Conservation (phyloP, 305 asterid species). For the Rubia balearica region DNA sequence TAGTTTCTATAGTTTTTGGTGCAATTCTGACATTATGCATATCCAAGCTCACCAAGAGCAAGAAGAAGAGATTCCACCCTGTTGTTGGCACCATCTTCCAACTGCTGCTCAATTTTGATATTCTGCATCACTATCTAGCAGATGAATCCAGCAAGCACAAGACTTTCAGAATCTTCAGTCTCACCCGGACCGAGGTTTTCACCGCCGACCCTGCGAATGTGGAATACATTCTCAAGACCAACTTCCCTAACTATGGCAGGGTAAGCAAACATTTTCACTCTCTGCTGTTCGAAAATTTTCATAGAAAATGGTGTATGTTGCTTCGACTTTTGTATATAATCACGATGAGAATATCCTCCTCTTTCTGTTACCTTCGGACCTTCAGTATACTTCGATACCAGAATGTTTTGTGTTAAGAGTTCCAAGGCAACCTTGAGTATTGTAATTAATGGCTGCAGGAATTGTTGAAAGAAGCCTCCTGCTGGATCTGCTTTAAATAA, state of each 20-base stretch:
- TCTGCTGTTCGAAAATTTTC: too few species aligned
- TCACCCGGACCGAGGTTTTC: constrained; percentile 34
- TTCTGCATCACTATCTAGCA: constrained; percentile 37
- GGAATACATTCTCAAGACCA: constrained; percentile 63
- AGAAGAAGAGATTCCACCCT: constrained; percentile 42
- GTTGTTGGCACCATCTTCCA: constrained; percentile 48
- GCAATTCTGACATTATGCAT: constrained; percentile 10
- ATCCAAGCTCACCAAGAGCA: constrained; percentile 5
- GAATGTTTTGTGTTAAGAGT: too few species aligned
- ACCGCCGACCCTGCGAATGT: constrained; percentile 63
- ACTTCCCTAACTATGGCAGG: constrained; percentile 59
- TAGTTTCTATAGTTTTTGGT: constrained; percentile 12
- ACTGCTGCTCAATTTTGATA: constrained; percentile 33
- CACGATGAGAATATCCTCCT: too few species aligned
- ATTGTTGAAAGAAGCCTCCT: too few species aligned
- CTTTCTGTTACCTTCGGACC: too few species aligned
- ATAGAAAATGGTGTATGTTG: not conserved
- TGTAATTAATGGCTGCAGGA: too few species aligned
- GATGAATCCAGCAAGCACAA: constrained; percentile 36
- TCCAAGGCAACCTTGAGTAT: too few species aligned
- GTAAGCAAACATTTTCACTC: constrained; percentile 22
- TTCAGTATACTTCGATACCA: too few species aligned
- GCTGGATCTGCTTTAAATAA: too few species aligned
- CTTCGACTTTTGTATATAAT: not conserved
- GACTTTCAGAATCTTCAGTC: constrained; percentile 44